Evolutionary conservation across 805 yeast species (phyloP), one percentile per base, ranked within the genome.

Genomic region (Candida lessepsii): DNA sequence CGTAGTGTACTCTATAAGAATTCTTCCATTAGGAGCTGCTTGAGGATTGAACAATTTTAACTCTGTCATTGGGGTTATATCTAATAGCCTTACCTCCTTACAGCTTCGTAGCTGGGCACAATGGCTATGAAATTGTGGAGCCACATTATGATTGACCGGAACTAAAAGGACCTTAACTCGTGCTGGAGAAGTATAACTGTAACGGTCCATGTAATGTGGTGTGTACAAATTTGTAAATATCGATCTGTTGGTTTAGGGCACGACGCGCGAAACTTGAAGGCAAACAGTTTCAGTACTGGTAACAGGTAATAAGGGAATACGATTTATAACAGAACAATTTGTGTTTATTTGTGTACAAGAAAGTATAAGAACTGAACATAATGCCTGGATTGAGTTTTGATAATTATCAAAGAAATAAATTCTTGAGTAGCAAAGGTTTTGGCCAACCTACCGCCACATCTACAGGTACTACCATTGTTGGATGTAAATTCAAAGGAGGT

Each of bases 401-500:
- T 54, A 90, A 93, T 65, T 86, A 76, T 63, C 96, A 88, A 62
- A 84, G 99, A 73, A 93, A 93, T 65, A 78, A 76, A 44, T 81
- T 69, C 51, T 73, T 93, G 40, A 73, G 84, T 13, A 70, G 83
- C 16, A 74, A 80, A 49, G 96, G 97, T 9, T 78, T 75, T 54
- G 78, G 82, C 3, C 70, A 79, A 25, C 97, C 98, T 39, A 83
- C 74, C 48, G 95, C 96, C 26, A 93, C 99, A 1, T 88, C 97
- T 16, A 93, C 99, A 1, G 99, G 99, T 71, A 93, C 99, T n/a
- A 93, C 99, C 0, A 93, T 93, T 70, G 99, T 93, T 17, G 99
- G 99, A 37, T 86, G 95, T 60, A 86, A 84, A 58, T 91, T 85
- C 65, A 71, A 86, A 39, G 91, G 88, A 46, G 99, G 99, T 53